phyloP scores from a whole-genome alignment of 768 basidiomycete genomes.

The Suillus variegatus region DNA sequence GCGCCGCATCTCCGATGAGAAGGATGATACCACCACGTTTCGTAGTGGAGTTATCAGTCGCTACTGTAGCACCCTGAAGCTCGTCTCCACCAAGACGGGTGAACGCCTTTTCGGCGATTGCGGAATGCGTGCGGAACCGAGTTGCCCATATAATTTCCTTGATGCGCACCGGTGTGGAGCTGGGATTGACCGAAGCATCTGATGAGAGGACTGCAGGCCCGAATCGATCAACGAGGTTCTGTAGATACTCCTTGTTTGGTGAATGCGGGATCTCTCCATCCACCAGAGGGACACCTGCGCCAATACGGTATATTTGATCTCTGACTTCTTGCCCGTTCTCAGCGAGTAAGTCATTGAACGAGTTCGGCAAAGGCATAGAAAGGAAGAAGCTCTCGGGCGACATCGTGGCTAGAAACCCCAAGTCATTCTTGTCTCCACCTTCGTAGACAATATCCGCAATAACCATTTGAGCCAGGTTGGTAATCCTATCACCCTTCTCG shows the following conservation, averaged over 20 bases:
- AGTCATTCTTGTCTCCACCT: not conserved
- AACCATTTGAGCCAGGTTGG: slow-evolving; percentile 39
- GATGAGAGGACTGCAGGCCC: slow-evolving; percentile 38
- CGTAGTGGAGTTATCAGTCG: not conserved
- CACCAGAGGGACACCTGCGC: slow-evolving; percentile 36
- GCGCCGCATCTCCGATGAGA: slow-evolving; percentile 50
- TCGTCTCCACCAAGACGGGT: slow-evolving; percentile 24
- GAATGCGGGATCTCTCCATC: slow-evolving; percentile 37
- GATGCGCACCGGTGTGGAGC: slow-evolving; percentile 31
- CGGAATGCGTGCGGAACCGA: slow-evolving; percentile 46
- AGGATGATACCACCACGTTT: slow-evolving; percentile 21
- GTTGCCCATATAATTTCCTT: slow-evolving; percentile 45
- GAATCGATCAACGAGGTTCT: slow-evolving; percentile 42
- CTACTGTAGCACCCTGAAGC: not conserved
- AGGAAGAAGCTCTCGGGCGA: slow-evolving; percentile 36
- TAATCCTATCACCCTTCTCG: slow-evolving; percentile 21
- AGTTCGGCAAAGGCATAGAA: slow-evolving; percentile 36
- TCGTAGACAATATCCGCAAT: slow-evolving; percentile 49
- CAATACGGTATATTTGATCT: slow-evolving; percentile 39
- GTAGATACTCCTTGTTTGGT: slow-evolving; percentile 44
- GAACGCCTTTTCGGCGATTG: slow-evolving; percentile 43
- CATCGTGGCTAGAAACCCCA: slow-evolving; percentile 22
- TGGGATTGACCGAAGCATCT: slow-evolving; percentile 35
- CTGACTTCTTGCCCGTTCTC: slow-evolving; percentile 4
- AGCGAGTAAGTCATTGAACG: slow-evolving; percentile 23